Conservation (phyloP, 192 early-diverging fungal species). For the Backusella australiensis region DNA sequence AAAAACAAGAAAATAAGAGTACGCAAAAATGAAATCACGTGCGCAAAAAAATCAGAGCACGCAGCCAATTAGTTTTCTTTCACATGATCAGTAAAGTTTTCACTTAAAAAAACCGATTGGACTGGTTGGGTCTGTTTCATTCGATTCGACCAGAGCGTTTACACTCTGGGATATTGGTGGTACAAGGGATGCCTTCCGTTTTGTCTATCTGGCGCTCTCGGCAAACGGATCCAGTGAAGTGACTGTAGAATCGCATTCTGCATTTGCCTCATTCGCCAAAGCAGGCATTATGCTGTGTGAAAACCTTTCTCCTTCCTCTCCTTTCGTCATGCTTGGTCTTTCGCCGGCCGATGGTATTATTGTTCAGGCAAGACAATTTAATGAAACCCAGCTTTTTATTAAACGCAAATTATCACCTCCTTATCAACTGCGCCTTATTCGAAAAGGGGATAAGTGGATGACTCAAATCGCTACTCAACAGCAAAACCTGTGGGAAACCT, state of each 20-base stretch:
- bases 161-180: slow-evolving; percentile 22
- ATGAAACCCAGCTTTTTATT: slow-evolving; percentile 4
- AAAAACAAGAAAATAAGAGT: too few species aligned
- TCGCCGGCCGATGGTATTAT: slow-evolving; percentile 31
- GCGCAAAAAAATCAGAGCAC: too few species aligned
- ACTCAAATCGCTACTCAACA: neutral
- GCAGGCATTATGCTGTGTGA: slow-evolving; percentile 33
- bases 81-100: too few species aligned
- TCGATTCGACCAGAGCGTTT: slow-evolving; percentile 25
- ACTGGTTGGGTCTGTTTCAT: slow-evolving; percentile 27
- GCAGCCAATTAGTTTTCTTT: too few species aligned
- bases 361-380: slow-evolving; percentile 15
- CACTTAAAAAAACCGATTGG: neutral
- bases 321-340: slow-evolving; percentile 21
- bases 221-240: slow-evolving; percentile 10
- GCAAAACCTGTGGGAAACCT: neutral
- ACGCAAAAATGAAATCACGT: too few species aligned
- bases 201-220: slow-evolving; percentile 18
- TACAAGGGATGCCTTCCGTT: slow-evolving; percentile 26
- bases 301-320: slow-evolving; percentile 16
- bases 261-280: slow-evolving; percentile 31
- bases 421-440: slow-evolving; percentile 21
- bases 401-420: slow-evolving; percentile 16
- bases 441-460: slow-evolving; percentile 14
- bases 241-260: slow-evolving; percentile 23